Evolutionary conservation across 495 filamentous ascomycete genomes (phyloP).

Genomic region (Aspergillus taichungensis): DNA sequence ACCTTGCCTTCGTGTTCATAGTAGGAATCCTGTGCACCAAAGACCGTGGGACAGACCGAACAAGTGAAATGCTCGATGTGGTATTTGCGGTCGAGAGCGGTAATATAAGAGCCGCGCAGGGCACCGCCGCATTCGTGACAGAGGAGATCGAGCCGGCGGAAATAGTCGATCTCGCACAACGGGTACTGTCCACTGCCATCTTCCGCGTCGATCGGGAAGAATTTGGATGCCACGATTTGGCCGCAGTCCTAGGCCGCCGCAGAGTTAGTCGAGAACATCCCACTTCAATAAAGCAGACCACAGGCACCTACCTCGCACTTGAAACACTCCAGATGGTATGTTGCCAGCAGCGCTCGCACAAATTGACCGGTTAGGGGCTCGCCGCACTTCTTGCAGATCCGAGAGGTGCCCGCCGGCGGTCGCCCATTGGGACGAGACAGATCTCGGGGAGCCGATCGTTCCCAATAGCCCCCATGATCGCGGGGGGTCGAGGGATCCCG

Average conservation of each 20-base stretch:
- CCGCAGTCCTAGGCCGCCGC: constrained; percentile 69
- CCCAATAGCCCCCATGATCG: constrained; percentile 29
- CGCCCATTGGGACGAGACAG: constrained; percentile 39
- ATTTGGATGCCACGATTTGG: constrained; percentile 94
- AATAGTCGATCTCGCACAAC: constrained; percentile 96
- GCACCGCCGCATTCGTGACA: constrained; percentile 90
- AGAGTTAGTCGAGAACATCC: not conserved
- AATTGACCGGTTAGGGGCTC: constrained; percentile 87
- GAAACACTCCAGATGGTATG: constrained; percentile 97
- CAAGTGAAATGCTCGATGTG: constrained; percentile 99
- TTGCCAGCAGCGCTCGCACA: constrained; percentile 83
- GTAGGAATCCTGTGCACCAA: constrained; percentile 95
- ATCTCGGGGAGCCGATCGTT: constrained; percentile 30
- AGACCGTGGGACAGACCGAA: constrained; percentile 92
- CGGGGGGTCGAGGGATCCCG: constrained; percentile 17
- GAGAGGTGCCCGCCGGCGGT: constrained; percentile 30
- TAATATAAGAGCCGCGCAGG: constrained; percentile 95
- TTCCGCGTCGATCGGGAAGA: constrained; percentile 92
- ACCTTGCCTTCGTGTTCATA: constrained; percentile 97
- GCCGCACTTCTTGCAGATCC: constrained; percentile 82
- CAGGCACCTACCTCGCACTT: constrained; percentile 75
- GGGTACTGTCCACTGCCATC: constrained; percentile 81
- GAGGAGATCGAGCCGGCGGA: constrained; percentile 80
- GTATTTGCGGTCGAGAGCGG: constrained; percentile 93
- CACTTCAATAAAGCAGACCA: not conserved